Evolutionary conservation across 345 rosid genomes (phyloP).

Genomic region (Populus alba): DNA sequence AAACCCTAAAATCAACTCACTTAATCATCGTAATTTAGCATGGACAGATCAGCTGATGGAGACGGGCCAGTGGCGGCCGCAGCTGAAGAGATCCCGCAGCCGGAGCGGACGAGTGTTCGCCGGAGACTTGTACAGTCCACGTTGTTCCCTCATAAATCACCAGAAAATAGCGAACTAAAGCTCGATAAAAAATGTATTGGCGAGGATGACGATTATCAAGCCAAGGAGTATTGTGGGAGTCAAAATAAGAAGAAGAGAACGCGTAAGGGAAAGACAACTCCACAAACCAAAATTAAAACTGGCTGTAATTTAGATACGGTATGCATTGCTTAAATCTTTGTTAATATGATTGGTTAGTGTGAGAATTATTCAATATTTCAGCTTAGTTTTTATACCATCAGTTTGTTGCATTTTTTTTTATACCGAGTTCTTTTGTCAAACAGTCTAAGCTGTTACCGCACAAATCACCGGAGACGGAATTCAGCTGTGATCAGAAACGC

Average conservation of each 20-base stretch:
- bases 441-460: conserved; percentile 69
- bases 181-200: conserved; percentile 20
- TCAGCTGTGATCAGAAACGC: conserved; percentile 25
- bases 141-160: conserved; percentile 50
- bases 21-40: not conserved
- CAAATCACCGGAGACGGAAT: conserved; percentile 39
- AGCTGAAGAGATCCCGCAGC: conserved; percentile 9
- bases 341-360: not conserved
- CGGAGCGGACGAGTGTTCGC: conserved; percentile 40
- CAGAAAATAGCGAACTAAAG: conserved; percentile 30
- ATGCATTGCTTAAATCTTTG: not conserved
- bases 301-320: not conserved
- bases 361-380: not conserved
- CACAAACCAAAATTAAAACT: conserved; percentile 28
- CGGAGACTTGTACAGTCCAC: conserved; percentile 81
- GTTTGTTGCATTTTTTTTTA: no score
- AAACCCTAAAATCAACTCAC: not conserved
- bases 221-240: conserved; percentile 44
- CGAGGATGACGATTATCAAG: conserved; percentile 33
- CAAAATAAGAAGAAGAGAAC: conserved; percentile 58
- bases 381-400: not conserved
- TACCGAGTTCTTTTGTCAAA: not conserved
- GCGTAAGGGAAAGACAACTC: conserved; percentile 43
- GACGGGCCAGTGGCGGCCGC: not conserved
- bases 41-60: conserved; percentile 13